Conservation (phyloP, 1,284 basidiomycete species). For the Papiliotrema flavescens region DNA sequence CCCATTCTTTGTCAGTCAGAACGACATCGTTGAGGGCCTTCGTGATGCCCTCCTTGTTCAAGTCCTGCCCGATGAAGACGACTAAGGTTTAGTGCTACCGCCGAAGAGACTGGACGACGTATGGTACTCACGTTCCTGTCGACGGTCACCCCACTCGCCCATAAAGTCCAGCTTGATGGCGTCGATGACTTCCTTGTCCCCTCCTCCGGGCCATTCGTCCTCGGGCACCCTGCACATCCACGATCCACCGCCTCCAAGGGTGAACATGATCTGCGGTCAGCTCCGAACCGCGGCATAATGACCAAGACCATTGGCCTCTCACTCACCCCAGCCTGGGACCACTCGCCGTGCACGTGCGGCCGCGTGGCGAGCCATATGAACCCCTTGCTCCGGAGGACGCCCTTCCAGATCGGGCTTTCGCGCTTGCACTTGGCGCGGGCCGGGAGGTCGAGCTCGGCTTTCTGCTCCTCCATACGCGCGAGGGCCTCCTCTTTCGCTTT, state of each 20-base stretch:
- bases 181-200: constrained; percentile 42
- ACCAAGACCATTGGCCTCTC: neutral
- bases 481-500: constrained; percentile 14
- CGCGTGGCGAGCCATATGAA: constrained; percentile 51
- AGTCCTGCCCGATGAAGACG: constrained; percentile 45
- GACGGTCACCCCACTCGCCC: constrained; percentile 51
- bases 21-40: constrained; percentile 45
- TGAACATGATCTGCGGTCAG: constrained; percentile 42
- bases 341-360: constrained; percentile 47
- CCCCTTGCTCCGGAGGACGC: constrained; percentile 50
- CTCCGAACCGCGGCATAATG: neutral
- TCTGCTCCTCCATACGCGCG: constrained; percentile 25
- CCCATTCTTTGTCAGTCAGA: constrained; percentile 49
- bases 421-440: constrained; percentile 47
- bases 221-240: constrained; percentile 50
- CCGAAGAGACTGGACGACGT: neutral
- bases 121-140: constrained; percentile 43
- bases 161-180: constrained; percentile 50
- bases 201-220: constrained; percentile 43
- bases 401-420: constrained; percentile 41
- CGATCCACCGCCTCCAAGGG: constrained; percentile 45
- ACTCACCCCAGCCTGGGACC: constrained; percentile 52
- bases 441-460: constrained; percentile 50
- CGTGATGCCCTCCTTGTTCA: constrained; percentile 39
- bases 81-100: constrained; percentile 3